These are phyloP conservation scores for Microstegium vimineum DNA, from an alignment of 176 grass and related monocot species.

Conservation along the genomic window DNA sequence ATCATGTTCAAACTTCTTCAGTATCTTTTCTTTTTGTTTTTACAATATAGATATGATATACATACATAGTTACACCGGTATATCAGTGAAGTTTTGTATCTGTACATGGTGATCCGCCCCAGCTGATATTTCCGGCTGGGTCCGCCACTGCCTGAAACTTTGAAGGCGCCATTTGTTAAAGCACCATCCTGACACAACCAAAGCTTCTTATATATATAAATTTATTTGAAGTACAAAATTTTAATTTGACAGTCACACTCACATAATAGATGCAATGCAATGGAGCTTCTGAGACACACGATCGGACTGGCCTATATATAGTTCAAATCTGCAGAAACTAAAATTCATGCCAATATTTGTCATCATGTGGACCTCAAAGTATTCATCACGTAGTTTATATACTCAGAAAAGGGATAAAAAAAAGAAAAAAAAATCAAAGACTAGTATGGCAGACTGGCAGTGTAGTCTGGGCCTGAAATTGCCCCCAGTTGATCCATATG, in stretches of 20 bases:
- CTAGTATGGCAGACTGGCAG: not conserved
- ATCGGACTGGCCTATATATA: not conserved
- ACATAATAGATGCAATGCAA: not conserved
- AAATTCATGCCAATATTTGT: no score
- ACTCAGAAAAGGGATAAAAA: not conserved
- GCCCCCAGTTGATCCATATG: not conserved
- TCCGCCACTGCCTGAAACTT: not conserved
- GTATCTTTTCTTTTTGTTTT: no score
- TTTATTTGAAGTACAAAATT: not conserved
- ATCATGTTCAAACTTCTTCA: no score
- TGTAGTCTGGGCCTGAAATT: not conserved
- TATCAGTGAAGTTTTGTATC: no score
- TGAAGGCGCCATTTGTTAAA: not conserved
- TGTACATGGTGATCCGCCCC: no score
- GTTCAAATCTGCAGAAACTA: not conserved
- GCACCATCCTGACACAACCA: not conserved
- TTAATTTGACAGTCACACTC: not conserved
- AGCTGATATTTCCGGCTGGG: no score
- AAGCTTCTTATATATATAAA: not conserved
- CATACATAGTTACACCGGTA: no score
- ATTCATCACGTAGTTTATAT: not conserved
- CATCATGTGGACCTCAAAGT: not conserved
- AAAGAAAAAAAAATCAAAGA: not conserved
- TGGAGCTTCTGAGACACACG: not conserved
- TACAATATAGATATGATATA: no score